Conservation (phyloP, 1,139 yeast species). For the Pichia sp. region DNA sequence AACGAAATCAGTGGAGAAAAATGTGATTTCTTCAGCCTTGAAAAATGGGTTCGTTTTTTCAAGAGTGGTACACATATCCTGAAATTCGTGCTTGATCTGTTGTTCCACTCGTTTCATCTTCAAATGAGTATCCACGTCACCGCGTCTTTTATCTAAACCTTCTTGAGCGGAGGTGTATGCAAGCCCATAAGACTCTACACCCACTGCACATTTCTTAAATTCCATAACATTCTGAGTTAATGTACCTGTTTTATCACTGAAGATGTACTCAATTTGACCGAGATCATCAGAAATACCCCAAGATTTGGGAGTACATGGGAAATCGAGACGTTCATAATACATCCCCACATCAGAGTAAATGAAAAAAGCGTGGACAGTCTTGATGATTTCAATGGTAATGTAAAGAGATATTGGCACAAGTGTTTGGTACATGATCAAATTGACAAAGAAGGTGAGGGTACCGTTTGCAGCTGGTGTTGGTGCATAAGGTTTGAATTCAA, state of each 20-base stretch:
- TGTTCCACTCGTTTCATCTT: constrained; percentile 38
- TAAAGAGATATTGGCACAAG: constrained; percentile 55
- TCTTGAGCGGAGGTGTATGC: constrained; percentile 59
- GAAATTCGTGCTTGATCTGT: constrained; percentile 33
- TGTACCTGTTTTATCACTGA: constrained; percentile 58
- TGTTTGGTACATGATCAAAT: constrained; percentile 49
- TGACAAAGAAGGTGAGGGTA: constrained; percentile 42
- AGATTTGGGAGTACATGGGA: constrained; percentile 54
- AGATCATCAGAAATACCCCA: constrained; percentile 60
- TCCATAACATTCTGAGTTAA: constrained; percentile 57
- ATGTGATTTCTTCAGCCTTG: constrained; percentile 39
- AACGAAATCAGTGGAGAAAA: constrained; percentile 41
- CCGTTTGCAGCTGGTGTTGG: constrained; percentile 47
- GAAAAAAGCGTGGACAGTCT: constrained; percentile 51
- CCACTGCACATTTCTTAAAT: constrained; percentile 52
- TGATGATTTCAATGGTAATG: constrained; percentile 53
- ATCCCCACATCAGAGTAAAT: constrained; percentile 44
- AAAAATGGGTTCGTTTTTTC: constrained; percentile 23
- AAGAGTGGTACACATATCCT: constrained; percentile 31
- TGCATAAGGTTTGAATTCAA: constrained; percentile 46
- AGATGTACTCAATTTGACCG: constrained; percentile 58
- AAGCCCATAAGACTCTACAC: constrained; percentile 42
- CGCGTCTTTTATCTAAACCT: constrained; percentile 50
- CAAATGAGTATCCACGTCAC: constrained; percentile 40
- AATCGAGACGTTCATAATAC: constrained; percentile 47